Evolutionary conservation across 179 eudicot species (phyloP), one percentile per base, ranked within the genome.

Genomic region (Spinacia oleracea): DNA sequence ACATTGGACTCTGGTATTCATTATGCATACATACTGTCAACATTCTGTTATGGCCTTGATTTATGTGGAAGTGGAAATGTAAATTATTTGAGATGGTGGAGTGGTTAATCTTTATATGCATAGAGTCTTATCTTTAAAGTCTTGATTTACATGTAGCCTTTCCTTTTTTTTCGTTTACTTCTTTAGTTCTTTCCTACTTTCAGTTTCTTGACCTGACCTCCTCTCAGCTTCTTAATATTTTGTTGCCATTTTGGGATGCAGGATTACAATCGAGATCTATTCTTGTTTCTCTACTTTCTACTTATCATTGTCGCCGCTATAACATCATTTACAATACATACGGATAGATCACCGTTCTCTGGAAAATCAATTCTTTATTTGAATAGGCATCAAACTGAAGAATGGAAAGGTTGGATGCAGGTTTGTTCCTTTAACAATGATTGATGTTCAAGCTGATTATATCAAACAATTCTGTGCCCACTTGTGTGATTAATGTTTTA

Each of bases 321-420:
- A 66, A 91, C 98, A 67, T 94, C 98, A 51, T 88, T 91, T 87
- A 93, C 90, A 84, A 91, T 83, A 72, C 98, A 94, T 81, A 87
- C 88, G 73, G 97, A 94, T 77, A 94, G 84, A 86, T 89, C 98
- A 65, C 85, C 94, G 58, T 79, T 91, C 71, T 87, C 98, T 3
- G 98, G 93, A 75, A 94, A 86, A 83, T 80, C 92, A 58, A 89
- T 93, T 77, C 89, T 91, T 51, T 94, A 93, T 79, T 81, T 94
- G 64, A 94, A 93, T 79, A 84, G 98, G 88, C 98, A 93, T 83
- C 98, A 94, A 88, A 94, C 97, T 77, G 97, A 94, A 84, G 98
- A 94, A 81, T 94, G 98, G 98, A 93, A 87, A 90, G 98, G 98
- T 66, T 94, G 98, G 98, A 94, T 94, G 98, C 98, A 94, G 98